Base-by-base conservation (phyloP, 78 protist species). In the Emiliania huxleyi region DNA sequence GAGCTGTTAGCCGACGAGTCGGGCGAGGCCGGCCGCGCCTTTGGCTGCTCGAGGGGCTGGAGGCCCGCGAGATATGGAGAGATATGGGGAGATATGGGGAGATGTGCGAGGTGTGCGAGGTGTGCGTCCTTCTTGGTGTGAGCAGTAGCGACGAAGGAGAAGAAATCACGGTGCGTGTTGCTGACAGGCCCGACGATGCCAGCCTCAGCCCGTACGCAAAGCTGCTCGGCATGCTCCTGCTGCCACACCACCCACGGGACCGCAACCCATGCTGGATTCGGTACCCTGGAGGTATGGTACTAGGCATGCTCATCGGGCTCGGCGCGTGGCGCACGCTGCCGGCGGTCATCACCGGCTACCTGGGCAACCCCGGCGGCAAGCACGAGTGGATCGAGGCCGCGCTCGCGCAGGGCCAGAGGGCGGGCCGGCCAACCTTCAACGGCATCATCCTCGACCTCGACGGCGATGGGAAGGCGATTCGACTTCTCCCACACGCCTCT, bases 241-340 rank as follows among this genome's bases (percentile, higher is more conserved):
- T n/a, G n/a, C n/a, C n/a, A n/a, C n/a, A n/a, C n/a, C n/a, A 35
- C 44, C 38, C 44, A 1, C 35, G 44, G 35, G 83, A n/a, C 83
- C 83, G 2, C 15, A 19, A 25, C 42, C 35, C 38, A 73, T 35
- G 69, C 19, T n/a, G n/a, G n/a, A n/a, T n/a, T n/a, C n/a, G n/a
- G n/a, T n/a, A n/a, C n/a, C n/a, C n/a, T n/a, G n/a, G n/a, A n/a
- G n/a, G n/a, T n/a, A n/a, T n/a, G 91, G 75, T 87, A 5, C 49
- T 87, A 19, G 52, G 37, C 56, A 89, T 89, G 92, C 55, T 37
- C 42, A 3, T 56, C 29, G 92, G 92, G 0, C 81, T 89, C 25
- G 92, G 92, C 45, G 55, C 92, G 19, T 8, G 84, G 40, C 48
- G 26, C 44, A 89, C 92, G 45, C 83, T 89, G 33, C 84, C 84